Conservation (phyloP, 768 basidiomycete genomes). For the Hemileccinum impolitum region DNA sequence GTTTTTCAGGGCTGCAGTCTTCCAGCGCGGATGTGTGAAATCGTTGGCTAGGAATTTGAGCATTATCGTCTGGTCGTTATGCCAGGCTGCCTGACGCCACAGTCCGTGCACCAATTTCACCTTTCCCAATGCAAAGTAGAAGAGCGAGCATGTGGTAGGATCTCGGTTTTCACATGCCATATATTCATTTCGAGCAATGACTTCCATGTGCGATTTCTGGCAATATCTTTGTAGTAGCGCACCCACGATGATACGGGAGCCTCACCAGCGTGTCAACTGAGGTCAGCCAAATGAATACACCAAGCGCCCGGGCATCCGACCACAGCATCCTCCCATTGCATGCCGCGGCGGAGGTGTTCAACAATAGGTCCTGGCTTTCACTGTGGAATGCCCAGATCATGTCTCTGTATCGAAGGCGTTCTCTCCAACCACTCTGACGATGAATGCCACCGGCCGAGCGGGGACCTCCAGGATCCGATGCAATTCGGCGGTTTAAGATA, state of each 20-base stretch:
- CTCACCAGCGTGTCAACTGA: conserved; percentile 76
- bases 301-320: conserved; percentile 83
- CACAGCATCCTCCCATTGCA: conserved; percentile 87
- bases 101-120: conserved; percentile 88
- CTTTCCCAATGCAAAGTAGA: conserved; percentile 94
- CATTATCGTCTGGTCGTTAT: conserved; percentile 86
- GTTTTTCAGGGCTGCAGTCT: conserved; percentile 92
- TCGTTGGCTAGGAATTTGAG: conserved; percentile 91
- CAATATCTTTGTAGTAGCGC: background rate
- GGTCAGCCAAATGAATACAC: conserved; percentile 84
- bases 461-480: conserved; percentile 47
- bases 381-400: conserved; percentile 98
- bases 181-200: conserved; percentile 89
- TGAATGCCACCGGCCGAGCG: conserved; percentile 39
- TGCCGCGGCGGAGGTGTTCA: conserved; percentile 64
- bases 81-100: conserved; percentile 94
- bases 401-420: conserved; percentile 87
- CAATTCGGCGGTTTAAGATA: conserved; percentile 67
- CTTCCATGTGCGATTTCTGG: conserved; percentile 79
- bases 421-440: conserved; percentile 55
- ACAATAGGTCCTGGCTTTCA: conserved; percentile 83
- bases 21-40: conserved; percentile 81
- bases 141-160: conserved; percentile 84
- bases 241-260: conserved; percentile 6
- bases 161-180: conserved; percentile 85